These are phyloP conservation scores for Herpetospermum pedunculosum DNA, from an alignment of 306 rosid genomes.

Conservation along the genomic window DNA sequence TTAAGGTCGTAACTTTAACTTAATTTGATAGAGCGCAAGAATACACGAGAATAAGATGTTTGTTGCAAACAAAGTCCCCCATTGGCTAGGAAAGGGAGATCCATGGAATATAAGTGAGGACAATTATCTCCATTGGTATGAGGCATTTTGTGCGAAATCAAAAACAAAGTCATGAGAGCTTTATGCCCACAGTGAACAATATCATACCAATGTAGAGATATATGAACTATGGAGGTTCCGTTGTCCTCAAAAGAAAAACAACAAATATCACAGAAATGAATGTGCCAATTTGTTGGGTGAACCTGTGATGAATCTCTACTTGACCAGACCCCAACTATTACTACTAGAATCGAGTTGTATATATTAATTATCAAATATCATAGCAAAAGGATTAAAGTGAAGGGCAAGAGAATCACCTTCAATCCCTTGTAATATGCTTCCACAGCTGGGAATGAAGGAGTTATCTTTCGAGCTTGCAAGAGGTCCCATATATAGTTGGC, in stretches of 20 bases:
- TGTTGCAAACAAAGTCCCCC: no score
- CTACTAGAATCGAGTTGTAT: neutral
- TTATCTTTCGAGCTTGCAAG: constrained; percentile 45
- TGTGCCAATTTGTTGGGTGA: neutral
- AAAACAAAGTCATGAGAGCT: no score
- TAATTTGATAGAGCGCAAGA: neutral
- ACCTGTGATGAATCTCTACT: neutral
- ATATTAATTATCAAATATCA: neutral
- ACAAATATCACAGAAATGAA: neutral
- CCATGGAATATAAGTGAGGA: no score
- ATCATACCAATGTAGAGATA: no score
- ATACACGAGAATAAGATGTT: neutral
- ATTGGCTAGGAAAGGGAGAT: no score
- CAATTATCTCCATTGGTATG: no score
- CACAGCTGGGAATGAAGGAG: constrained; percentile 40
- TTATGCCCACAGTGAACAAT: no score
- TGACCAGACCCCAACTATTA: neutral
- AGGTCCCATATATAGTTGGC: constrained; percentile 92
- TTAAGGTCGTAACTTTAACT: neutral
- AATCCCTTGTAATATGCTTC: constrained; percentile 80
- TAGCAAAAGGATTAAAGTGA: neutral
- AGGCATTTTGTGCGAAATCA: no score
- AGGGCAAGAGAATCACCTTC: constrained; percentile 48
- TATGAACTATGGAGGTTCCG: no score
- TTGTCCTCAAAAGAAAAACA: neutral